Evolutionary conservation across 2,329 filamentous ascomycete species (phyloP).

Genomic region (Chaetomium sp.): DNA sequence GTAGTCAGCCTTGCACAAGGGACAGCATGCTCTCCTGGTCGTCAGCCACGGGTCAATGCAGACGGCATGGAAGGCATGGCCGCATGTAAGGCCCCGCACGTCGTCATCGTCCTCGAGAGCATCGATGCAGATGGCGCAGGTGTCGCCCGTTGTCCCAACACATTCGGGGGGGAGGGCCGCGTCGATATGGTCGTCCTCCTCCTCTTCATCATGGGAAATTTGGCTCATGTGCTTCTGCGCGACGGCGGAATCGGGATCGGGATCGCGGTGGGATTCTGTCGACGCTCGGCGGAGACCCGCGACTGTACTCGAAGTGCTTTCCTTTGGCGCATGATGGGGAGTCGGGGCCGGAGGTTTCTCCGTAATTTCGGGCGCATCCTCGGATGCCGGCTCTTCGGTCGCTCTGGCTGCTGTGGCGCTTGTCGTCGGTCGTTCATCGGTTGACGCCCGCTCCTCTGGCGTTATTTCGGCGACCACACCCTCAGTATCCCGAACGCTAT

Average conservation of each 20-base stretch:
- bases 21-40: slow-evolving; percentile 87
- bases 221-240: slow-evolving; percentile 20
- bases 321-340: slow-evolving; percentile 22
- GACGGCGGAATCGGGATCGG: slow-evolving; percentile 4
- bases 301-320: slow-evolving; percentile 23
- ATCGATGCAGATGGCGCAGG: slow-evolving; percentile 95
- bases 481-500: slow-evolving; percentile 64
- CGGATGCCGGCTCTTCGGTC: slow-evolving; percentile 8
- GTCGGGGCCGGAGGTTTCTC: slow-evolving; percentile 19
- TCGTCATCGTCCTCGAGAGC: slow-evolving; percentile 92
- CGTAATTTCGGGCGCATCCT: slow-evolving; percentile 26
- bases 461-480: slow-evolving; percentile 43
- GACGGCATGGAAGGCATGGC: slow-evolving; percentile 95
- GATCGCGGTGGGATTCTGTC: slow-evolving; percentile 17
- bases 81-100: slow-evolving; percentile 85
- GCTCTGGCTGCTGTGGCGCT: slow-evolving; percentile 18
- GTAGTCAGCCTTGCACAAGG: slow-evolving; percentile 96
- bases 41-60: slow-evolving; percentile 97
- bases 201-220: slow-evolving; percentile 39
- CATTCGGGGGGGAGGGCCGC: slow-evolving; percentile 76
- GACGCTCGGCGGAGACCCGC: slow-evolving; percentile 11
- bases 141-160: slow-evolving; percentile 75
- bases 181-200: slow-evolving; percentile 74
- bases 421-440: slow-evolving; percentile 34
- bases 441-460: slow-evolving; percentile 41